phyloP scores from a whole-genome alignment of 805 yeast species.

The Cyberlindnera maritima region DNA sequence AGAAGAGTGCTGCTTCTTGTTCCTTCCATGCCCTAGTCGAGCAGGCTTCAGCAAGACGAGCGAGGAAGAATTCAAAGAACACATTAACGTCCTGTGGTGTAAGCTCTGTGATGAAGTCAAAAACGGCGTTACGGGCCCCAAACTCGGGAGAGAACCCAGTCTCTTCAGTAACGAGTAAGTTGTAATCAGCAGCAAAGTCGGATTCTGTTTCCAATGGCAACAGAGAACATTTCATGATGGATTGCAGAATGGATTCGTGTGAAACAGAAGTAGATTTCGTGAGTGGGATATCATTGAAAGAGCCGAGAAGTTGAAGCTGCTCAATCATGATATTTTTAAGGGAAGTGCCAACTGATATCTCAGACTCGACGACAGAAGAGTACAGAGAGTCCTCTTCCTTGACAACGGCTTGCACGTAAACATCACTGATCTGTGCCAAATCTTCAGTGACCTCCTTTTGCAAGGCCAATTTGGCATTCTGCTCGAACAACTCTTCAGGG shows the following conservation, averaged over 20 bases:
- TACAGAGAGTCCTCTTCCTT: slow-evolving; percentile 11
- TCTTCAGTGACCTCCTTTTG: slow-evolving; percentile 15
- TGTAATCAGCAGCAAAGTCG: slow-evolving; percentile 58
- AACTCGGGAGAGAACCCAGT: slow-evolving; percentile 60
- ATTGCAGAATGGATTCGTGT: slow-evolving; percentile 6
- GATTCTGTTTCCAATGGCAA: slow-evolving; percentile 36
- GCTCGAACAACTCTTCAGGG: slow-evolving; percentile 23
- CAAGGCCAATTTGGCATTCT: slow-evolving; percentile 12
- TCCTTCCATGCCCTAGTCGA: slow-evolving; percentile 35
- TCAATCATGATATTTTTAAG: slow-evolving; percentile 31
- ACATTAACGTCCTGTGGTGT: slow-evolving; percentile 37
- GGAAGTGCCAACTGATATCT: slow-evolving; percentile 7
- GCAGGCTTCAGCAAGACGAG: neutral
- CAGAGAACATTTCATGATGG: slow-evolving; percentile 17
- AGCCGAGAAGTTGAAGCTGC: slow-evolving; percentile 32
- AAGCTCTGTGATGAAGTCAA: slow-evolving; percentile 53
- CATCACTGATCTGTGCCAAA: slow-evolving; percentile 12
- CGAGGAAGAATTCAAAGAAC: slow-evolving; percentile 14
- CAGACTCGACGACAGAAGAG: slow-evolving; percentile 16
- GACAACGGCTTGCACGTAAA: slow-evolving; percentile 14
- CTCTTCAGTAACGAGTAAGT: slow-evolving; percentile 68
- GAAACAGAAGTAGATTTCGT: neutral
- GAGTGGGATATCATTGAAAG: slow-evolving; percentile 16
- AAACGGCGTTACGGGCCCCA: slow-evolving; percentile 58
- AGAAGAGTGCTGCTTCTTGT: slow-evolving; percentile 48